A percentile compares a stretch with the other conserved stretches of the same genome.
Evolutionary conservation across 495 filamentous ascomycete genomes (phyloP).

Genomic region (Trichoderma parareesei): DNA sequence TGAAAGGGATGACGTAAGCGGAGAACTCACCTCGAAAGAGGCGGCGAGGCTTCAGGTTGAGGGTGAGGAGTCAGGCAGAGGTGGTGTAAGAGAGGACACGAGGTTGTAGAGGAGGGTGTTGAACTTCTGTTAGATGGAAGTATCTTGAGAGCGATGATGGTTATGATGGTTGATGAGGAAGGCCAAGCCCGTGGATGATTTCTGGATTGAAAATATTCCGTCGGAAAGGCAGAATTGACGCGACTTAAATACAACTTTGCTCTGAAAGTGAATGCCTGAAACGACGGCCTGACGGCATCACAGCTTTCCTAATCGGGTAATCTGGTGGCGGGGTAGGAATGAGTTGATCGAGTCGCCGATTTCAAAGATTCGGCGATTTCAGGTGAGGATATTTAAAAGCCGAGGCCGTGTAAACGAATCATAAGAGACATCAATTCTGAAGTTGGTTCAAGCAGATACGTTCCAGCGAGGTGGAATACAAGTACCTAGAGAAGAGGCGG

Average conservation of each 20-base stretch:
- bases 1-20: not conserved
- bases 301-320: constrained; percentile 5
- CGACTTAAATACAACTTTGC: constrained; percentile 5
- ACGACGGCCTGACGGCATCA: constrained; percentile 8
- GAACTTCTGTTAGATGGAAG: not conserved
- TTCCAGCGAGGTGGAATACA: no score
- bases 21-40: not conserved
- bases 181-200: not conserved
- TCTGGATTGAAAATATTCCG: not conserved
- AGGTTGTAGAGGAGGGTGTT: not conserved
- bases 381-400: not conserved
- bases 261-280: constrained; percentile 4
- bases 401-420: not conserved
- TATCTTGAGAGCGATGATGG: no score
- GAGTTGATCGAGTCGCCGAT: not conserved
- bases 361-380: not conserved
- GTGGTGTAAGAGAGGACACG: not conserved
- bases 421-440: no score
- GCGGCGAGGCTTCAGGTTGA: not conserved
- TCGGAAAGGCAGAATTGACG: not conserved
- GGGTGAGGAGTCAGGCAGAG: not conserved
- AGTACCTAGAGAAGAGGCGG: no score
- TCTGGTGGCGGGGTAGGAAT: not conserved
- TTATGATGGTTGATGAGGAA: not conserved
- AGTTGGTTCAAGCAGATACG: no score